Evolutionary conservation across 768 basidiomycete species (phyloP), one percentile per base, ranked within the genome.

Genomic region (Strobilomyces echinocephalus): DNA sequence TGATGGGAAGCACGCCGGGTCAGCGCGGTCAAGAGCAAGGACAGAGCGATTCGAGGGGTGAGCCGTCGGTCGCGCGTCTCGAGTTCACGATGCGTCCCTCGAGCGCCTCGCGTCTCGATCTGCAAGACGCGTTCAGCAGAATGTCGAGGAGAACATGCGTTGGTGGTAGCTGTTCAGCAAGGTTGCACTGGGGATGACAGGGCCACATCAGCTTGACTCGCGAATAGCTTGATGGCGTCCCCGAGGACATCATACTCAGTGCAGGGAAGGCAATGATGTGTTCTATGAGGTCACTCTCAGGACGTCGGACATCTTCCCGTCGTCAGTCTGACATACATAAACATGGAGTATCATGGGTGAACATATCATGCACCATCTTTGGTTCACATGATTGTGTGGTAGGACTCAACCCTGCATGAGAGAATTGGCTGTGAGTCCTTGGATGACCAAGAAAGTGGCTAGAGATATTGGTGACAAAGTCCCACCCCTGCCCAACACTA

Each of bases 241-340:
- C 89, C 91, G 73, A 76, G 21, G 88, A 91, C 62, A 88, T 93
- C 93, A 84, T 65, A 75, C 75, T 24, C 87, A 85, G 63, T 81
- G 80, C 41, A 79, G 74, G 1, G 83, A 84, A 54, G 81, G 72
- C 33, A 75, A 67, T 57, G 76, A 77, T 46, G 84, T 80, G 49
- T 67, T 85, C 8, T 88, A 83, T 68, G 84, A 87, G 43, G 79
- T 88, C 35, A 88, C 89, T 0, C 88, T 79, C 76, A 91, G 88
- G 72, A 88, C 87, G 0, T 87, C 88, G 2, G 88, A 91, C 60
- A 87, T 90, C 60, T 81, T 85, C 71, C 89, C 89, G 41, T 92
- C 46, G 89, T 88, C 62, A 52, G 81, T 70, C n/a, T n/a, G n/a
- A n/a, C 14, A 11, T n/a, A 41, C 21, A 12, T 7, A 21, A 1